These are phyloP conservation scores for Strobilomyces confusus DNA, from an alignment of 768 basidiomycete genomes.

Conservation along the genomic window DNA sequence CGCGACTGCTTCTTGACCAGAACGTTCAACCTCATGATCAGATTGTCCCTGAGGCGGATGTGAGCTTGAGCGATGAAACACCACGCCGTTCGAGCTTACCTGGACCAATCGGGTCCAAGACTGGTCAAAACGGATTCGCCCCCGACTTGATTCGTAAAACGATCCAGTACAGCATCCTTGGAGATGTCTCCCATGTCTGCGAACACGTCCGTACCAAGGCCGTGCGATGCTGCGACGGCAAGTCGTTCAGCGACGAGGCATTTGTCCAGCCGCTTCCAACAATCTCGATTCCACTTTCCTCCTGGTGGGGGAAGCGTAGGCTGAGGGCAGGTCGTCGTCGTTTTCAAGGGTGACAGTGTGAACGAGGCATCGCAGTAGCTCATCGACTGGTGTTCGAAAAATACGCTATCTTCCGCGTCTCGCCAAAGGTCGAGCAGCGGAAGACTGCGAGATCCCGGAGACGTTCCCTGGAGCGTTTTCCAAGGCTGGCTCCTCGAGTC, in stretches of 20 bases:
- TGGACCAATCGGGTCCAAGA: slow-evolving; percentile 53
- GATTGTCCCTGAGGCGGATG: slow-evolving; percentile 9
- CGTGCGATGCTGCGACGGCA: slow-evolving; percentile 36
- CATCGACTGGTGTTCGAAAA: slow-evolving; percentile 25
- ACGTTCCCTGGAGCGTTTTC: slow-evolving; percentile 16
- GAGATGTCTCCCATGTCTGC: slow-evolving; percentile 52
- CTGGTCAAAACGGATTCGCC: slow-evolving; percentile 36
- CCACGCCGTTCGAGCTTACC: slow-evolving; percentile 38
- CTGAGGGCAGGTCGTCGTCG: neutral
- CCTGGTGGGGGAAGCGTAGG: slow-evolving; percentile 3
- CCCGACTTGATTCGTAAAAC: slow-evolving; percentile 52
- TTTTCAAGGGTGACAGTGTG: slow-evolving; percentile 16
- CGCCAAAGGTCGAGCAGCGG: slow-evolving; percentile 27
- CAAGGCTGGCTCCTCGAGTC: slow-evolving; percentile 10
- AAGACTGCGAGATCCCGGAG: slow-evolving; percentile 32
- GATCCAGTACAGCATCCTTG: slow-evolving; percentile 53
- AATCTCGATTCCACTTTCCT: slow-evolving; percentile 62
- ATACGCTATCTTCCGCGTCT: slow-evolving; percentile 28
- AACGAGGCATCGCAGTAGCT: slow-evolving; percentile 14
- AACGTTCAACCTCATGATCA: slow-evolving; percentile 30
- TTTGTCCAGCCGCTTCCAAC: slow-evolving; percentile 78
- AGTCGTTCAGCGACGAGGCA: slow-evolving; percentile 74
- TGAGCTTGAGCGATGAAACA: neutral
- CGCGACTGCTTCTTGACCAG: slow-evolving; percentile 28
- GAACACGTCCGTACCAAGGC: slow-evolving; percentile 33